Evolutionary conservation across 768 basidiomycete species (phyloP).

Genomic region (Psilocybe subaeruginosa): DNA sequence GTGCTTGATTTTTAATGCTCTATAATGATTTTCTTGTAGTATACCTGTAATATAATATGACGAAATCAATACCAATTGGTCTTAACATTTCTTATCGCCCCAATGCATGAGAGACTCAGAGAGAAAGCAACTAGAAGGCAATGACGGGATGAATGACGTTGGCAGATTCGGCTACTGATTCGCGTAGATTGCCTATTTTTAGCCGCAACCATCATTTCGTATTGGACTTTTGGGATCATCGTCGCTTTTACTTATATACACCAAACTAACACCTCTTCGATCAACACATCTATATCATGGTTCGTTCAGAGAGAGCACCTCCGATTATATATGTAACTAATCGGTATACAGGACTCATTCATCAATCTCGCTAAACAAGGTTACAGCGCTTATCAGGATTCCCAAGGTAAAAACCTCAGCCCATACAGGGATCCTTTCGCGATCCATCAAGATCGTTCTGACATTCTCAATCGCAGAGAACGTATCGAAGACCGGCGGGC

Average conservation of each 20-base stretch:
- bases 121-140: too few species aligned
- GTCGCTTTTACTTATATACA: not conserved
- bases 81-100: too few species aligned
- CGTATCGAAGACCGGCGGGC: conserved; percentile 62
- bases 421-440: not conserved
- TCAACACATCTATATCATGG: conserved; percentile 6
- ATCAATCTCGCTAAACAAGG: conserved; percentile 75
- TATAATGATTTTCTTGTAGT: not conserved
- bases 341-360: conserved; percentile 55
- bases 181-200: not conserved
- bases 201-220: not conserved
- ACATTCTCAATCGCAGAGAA: conserved; percentile 34
- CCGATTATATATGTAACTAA: not conserved
- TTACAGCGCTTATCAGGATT: conserved; percentile 53
- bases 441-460: conserved; percentile 21
- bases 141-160: not conserved
- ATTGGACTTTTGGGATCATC: not conserved
- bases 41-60: conserved; percentile 6
- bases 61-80: not conserved
- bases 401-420: conserved; percentile 40
- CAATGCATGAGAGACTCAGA: too few species aligned
- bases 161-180: not conserved
- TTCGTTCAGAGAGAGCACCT: not conserved
- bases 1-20: not conserved
- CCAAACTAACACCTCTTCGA: not conserved